phyloP scores from a whole-genome alignment of 345 rosid genomes.

The Salix arbutifolia region DNA sequence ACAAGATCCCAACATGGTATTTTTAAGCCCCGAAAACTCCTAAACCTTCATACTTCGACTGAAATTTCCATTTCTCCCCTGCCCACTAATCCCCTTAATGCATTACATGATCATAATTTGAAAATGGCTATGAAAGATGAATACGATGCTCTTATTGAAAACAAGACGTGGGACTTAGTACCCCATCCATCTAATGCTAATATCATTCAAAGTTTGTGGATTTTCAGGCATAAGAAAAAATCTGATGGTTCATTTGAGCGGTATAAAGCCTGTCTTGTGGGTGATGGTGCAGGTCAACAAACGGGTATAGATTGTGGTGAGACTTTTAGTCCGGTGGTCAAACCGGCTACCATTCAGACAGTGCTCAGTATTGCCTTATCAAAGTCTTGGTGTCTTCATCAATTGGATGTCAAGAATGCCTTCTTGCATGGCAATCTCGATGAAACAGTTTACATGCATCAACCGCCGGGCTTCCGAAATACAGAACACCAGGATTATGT shows the following conservation, averaged over 20 bases:
- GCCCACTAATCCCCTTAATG: not conserved
- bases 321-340: not conserved
- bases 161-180: conserved; percentile 9
- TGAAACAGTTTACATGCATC: conserved; percentile 4
- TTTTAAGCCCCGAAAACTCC: too few species aligned
- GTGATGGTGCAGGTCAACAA: not conserved
- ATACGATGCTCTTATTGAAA: conserved; percentile 3
- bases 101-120: not conserved
- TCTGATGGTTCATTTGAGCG: conserved; percentile 5
- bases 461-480: not conserved
- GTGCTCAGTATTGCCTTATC: not conserved
- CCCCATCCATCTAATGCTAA: not conserved
- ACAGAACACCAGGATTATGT: not conserved
- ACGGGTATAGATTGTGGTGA: not conserved
- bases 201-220: conserved; percentile 3
- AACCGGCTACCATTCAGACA: not conserved
- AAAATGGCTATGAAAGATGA: not conserved
- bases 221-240: conserved; percentile 4
- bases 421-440: not conserved
- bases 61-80: not conserved
- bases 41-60: too few species aligned
- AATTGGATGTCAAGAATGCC: not conserved
- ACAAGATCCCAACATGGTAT: too few species aligned
- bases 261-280: not conserved
- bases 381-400: not conserved